phyloP scores from a whole-genome alignment of 768 basidiomycete species.

The Boletus rubescentipes region DNA sequence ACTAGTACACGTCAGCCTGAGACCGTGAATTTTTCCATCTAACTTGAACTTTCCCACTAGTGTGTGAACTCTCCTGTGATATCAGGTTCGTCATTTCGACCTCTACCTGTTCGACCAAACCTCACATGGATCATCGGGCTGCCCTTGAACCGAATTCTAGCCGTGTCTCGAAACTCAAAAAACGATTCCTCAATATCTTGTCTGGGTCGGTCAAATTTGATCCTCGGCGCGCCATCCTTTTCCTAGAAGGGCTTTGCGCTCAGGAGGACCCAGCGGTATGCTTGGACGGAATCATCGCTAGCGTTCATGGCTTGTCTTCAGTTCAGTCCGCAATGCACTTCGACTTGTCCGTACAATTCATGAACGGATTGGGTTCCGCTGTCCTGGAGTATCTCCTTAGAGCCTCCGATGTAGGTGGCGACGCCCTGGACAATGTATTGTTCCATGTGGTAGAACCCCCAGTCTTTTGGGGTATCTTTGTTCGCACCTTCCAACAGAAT shows the following conservation, averaged over 20 bases:
- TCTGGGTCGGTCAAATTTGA: slow-evolving; percentile 29
- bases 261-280: slow-evolving; percentile 40
- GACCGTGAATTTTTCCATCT: no score
- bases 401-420: slow-evolving; percentile 42
- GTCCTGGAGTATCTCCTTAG: slow-evolving; percentile 41
- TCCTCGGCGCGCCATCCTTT: slow-evolving; percentile 25
- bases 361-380: slow-evolving; percentile 41
- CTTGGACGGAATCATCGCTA: slow-evolving; percentile 38
- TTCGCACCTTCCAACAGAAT: slow-evolving; percentile 31
- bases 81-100: background rate
- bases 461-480: slow-evolving; percentile 46
- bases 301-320: slow-evolving; percentile 36
- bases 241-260: slow-evolving; percentile 47
- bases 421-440: slow-evolving; percentile 40
- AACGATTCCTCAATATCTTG: slow-evolving; percentile 34
- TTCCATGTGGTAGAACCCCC: slow-evolving; percentile 47
- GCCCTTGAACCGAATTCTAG: background rate
- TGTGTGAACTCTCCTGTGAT: no score
- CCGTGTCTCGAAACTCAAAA: slow-evolving; percentile 27
- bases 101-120: background rate
- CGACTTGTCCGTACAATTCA: slow-evolving; percentile 37
- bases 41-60: no score
- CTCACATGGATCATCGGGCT: slow-evolving; percentile 3
- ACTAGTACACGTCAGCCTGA: no score
- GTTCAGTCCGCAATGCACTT: slow-evolving; percentile 41